phyloP scores from a whole-genome alignment of 192 early-diverging fungal species.

The Backusella tarrabulga region DNA sequence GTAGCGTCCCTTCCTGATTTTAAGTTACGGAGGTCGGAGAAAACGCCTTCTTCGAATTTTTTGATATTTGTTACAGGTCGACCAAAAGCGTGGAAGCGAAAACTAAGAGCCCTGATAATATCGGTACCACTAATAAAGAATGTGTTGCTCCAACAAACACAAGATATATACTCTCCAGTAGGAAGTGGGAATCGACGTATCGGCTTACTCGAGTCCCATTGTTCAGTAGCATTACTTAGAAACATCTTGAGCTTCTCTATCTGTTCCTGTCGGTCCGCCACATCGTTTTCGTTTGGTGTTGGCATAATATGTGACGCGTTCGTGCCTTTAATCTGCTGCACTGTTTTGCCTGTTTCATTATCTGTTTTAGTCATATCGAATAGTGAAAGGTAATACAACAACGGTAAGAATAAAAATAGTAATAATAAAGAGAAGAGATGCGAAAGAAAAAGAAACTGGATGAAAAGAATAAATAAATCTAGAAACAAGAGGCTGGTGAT shows the following conservation, averaged over 20 bases:
- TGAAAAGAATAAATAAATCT: not conserved
- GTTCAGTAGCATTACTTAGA: constrained; percentile 61
- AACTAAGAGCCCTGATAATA: constrained; percentile 87
- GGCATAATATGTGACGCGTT: constrained; percentile 15
- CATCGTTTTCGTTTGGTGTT: constrained; percentile 19
- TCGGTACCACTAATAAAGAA: constrained; percentile 97
- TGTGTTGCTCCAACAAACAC: constrained; percentile 88
- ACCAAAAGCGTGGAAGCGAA: constrained; percentile 89
- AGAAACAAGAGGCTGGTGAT: not conserved
- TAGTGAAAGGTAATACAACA: not conserved
- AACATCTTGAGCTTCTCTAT: constrained; percentile 55
- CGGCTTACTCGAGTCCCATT: constrained; percentile 58
- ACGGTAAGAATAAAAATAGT: not conserved
- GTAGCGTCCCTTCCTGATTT: constrained; percentile 92
- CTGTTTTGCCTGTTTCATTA: not conserved
- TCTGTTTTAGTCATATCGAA: not conserved
- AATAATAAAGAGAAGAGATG: not conserved
- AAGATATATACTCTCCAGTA: constrained; percentile 87
- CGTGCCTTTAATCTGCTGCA: not conserved
- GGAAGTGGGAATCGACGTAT: constrained; percentile 66
- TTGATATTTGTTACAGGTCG: constrained; percentile 85
- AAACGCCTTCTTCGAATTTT: constrained; percentile 99
- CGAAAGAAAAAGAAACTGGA: not conserved
- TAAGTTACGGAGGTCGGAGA: constrained; percentile 91
- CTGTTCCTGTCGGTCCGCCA: constrained; percentile 22